A percentile compares a stretch with the other conserved stretches of the same genome.
These are phyloP conservation scores for Coemansia sp. DNA, from an alignment of 192 early-diverging fungal genomes.

Conservation along the genomic window DNA sequence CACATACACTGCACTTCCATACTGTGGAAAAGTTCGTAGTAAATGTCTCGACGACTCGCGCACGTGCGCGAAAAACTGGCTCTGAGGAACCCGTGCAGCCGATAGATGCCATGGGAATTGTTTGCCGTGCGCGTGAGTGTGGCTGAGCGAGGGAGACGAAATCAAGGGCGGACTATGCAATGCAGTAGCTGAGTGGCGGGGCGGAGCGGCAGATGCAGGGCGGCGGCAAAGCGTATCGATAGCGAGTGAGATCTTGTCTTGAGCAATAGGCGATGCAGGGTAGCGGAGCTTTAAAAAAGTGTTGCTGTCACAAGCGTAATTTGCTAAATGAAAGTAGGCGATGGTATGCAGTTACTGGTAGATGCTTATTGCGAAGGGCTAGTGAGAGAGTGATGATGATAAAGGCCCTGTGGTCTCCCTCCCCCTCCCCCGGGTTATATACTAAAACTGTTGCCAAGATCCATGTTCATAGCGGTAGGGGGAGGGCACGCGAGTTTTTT, in stretches of 20 bases:
- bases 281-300: not conserved
- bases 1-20: conserved; percentile 57
- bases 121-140: not conserved
- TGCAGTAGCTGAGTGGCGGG: not conserved
- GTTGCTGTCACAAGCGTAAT: not conserved
- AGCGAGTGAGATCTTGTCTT: not conserved
- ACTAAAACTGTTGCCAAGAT: conserved; percentile 11
- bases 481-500: conserved; percentile 6
- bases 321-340: not conserved
- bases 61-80: not conserved
- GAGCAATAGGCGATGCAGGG: not conserved
- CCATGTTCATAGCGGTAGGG: conserved; percentile 1
- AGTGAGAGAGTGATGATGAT: not conserved
- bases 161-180: conserved; percentile 3
- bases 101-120: conserved; percentile 1
- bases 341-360: conserved; percentile 2
- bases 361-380: not conserved
- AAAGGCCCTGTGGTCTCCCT: conserved; percentile 1
- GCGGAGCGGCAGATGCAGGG: conserved; percentile 4
- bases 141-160: not conserved
- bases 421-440: conserved; percentile 4
- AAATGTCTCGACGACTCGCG: conserved; percentile 6
- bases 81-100: not conserved
- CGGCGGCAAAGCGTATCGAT: not conserved
- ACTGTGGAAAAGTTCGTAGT: conserved; percentile 24